These are phyloP conservation scores for Coemansia sp. DNA, from an alignment of 192 early-diverging fungal genomes.

Conservation along the genomic window DNA sequence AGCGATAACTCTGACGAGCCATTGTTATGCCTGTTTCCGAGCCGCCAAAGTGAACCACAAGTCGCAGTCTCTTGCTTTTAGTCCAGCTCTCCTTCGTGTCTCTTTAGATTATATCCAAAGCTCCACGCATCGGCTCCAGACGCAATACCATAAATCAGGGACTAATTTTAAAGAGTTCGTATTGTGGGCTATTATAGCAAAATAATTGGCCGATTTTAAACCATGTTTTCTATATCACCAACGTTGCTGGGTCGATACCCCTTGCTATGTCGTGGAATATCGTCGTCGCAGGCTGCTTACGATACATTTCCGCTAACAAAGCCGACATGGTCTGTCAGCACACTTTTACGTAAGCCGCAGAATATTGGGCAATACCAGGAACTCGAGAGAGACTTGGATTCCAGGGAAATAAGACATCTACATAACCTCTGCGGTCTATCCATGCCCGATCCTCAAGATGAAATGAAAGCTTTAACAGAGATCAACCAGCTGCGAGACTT, in stretches of 20 bases:
- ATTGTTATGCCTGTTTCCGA: too few relatives aligned
- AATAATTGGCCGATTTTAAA: too few relatives aligned
- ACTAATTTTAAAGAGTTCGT: too few relatives aligned
- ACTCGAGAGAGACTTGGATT: slow-evolving; percentile 11
- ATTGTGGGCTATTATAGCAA: too few relatives aligned
- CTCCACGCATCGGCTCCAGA: too few relatives aligned
- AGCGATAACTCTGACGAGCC: too few relatives aligned
- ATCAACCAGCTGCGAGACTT: slow-evolving; percentile 45
- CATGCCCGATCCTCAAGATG: slow-evolving; percentile 15
- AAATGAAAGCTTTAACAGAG: slow-evolving; percentile 10
- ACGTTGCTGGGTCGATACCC: background rate
- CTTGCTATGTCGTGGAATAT: slow-evolving; percentile 11
- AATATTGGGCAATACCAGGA: slow-evolving; percentile 1
- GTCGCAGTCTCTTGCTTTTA: too few relatives aligned
- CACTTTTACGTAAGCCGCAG: slow-evolving; percentile 15
- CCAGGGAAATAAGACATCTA: slow-evolving; percentile 16
- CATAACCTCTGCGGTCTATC: slow-evolving; percentile 30
- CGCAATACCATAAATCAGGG: too few relatives aligned
- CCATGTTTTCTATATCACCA: too few relatives aligned
- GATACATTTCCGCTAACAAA: slow-evolving; percentile 16
- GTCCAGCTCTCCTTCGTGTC: too few relatives aligned
- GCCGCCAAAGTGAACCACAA: too few relatives aligned
- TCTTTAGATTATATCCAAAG: too few relatives aligned
- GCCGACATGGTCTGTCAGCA: slow-evolving; percentile 25
- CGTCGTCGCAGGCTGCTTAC: background rate